phyloP scores from a whole-genome alignment of 306 rosid genomes.

The Sechiopsis laciniata region DNA sequence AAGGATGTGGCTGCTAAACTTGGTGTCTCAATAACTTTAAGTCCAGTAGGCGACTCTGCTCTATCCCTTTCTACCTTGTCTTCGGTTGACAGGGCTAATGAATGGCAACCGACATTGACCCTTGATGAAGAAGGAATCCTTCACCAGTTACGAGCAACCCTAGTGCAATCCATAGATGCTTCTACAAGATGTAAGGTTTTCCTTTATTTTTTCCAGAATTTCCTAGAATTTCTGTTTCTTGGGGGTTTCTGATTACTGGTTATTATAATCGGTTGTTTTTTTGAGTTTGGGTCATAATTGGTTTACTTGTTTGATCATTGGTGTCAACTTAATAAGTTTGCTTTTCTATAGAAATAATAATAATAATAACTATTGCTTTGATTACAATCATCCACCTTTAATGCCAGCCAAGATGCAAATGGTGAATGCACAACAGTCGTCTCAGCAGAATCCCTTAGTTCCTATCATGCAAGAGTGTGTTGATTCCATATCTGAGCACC shows the following conservation, averaged over 20 bases:
- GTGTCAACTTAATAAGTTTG: not conserved
- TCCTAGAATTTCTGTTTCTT: slow-evolving; percentile 21
- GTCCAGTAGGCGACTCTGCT: slow-evolving; percentile 55
- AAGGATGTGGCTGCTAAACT: slow-evolving; percentile 74
- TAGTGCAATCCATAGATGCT: slow-evolving; percentile 72
- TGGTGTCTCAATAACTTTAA: slow-evolving; percentile 64
- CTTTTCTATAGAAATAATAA: not conserved
- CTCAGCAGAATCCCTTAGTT: slow-evolving; percentile 57
- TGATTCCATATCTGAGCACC: slow-evolving; percentile 79
- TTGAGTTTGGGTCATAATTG: not conserved
- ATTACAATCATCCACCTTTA: slow-evolving; percentile 24
- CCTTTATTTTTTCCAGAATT: slow-evolving; percentile 17
- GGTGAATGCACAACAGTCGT: slow-evolving; percentile 45
- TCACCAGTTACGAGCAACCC: slow-evolving; percentile 73
- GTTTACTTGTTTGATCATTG: not conserved
- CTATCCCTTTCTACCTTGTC: slow-evolving; percentile 50
- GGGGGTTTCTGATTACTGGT: not conserved
- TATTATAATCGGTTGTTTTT: no score
- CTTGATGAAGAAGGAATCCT: slow-evolving; percentile 78
- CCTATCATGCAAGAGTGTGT: slow-evolving; percentile 79
- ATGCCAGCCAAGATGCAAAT: slow-evolving; percentile 55
- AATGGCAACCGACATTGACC: slow-evolving; percentile 72
- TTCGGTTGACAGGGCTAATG: slow-evolving; percentile 55
- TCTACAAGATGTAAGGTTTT: slow-evolving; percentile 53
- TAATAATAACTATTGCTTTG: not conserved